Evolutionary conservation across 768 basidiomycete species (phyloP), one percentile per base, ranked within the genome.

Genomic region (Russula brevipes): DNA sequence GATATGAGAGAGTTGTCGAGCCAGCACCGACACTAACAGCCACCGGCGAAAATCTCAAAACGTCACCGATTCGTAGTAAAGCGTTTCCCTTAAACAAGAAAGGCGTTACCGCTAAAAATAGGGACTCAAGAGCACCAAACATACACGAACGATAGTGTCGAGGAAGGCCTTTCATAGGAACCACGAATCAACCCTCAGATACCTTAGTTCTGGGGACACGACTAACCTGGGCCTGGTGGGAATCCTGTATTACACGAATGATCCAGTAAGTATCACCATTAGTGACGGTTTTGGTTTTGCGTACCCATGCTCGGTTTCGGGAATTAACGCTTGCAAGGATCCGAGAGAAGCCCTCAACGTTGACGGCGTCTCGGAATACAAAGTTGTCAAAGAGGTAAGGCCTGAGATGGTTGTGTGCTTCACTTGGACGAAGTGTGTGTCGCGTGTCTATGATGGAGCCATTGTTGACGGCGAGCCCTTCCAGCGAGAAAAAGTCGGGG

Each of bases 61-160:
- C 71, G n/a, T 74, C 73, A n/a, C 71, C 69, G 8, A 76, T 67
- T 3, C 74, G 67, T 4, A 69, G 17, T 30, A 76, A 61, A 0
- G 68, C 73, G 39, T 74, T 69, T 11, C 69, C 67, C 72, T 73
- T 24, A 44, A 33, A 16, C 63, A 30, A 24, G 33, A 45, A 9
- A 24, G 24, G 24, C n/a, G 33, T 54, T 36, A 63, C 5, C 12
- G 0, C 31, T 4, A 6, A 33, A 41, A 11, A 4, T 11, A 12
- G 39, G n/a, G 31, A 47, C 16, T 12, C 7, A 14, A 64, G 45
- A 44, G 54, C 14, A 35, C 54, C 7, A 3, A 19, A 64, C 68
- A 16, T 59, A 72, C 71, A 17, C 61, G 64, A 30, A 71, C 69
- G 7, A 70, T 64, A 0, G 54, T 57, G 35, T 70, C 69, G 10